Base-by-base conservation (phyloP, 306 rosid species). In the Prunus dulcis region DNA sequence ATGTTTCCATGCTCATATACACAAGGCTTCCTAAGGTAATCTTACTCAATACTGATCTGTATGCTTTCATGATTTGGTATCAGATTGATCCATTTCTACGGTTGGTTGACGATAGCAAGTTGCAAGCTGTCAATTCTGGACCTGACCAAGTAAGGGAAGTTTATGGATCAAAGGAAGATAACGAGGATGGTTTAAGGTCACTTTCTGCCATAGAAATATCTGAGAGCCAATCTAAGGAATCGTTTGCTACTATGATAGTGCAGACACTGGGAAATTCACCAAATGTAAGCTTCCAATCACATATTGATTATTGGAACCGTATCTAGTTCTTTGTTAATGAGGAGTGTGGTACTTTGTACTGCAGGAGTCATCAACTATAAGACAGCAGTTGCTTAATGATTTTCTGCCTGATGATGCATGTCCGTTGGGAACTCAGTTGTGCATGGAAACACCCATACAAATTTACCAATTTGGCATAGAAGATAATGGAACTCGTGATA, bases 81-180 rank as follows among this genome's bases (percentile, higher is more conserved):
- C 88, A 89, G 97, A 83, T 85, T 89, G 97, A 91, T 72, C 97
- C 97, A 63, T 88, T 83, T 86, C 95, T 91, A 46, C 69, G n/a
- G 64, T 82, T 91, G 77, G 86, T 85, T 81, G 95, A 82, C 45
- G 95, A 91, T 72, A 56, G 71, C 83, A 91, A 89, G 86, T 82
- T 91, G 81, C 87, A 86, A 47, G 88, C 75, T 71, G 63, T 86
- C 63, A 58, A 63, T 47, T 66, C 27, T 69, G 80, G 73, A 67
- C 80, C 82, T 41, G 83, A 74, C 43, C 79, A 80, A 71, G 62
- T 64, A 60, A 82, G 45, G 56, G 76, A 84, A 70, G 65, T n/a
- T 55, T 91, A 88, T 61, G 97, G 95, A 71, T 89, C 97, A 76
- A 88, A 85, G 76, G 94, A 89, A 83, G 97, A 91, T n/a, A 82